phyloP scores from a whole-genome alignment of 257 asterid species.

The Nemophila menziesii region DNA sequence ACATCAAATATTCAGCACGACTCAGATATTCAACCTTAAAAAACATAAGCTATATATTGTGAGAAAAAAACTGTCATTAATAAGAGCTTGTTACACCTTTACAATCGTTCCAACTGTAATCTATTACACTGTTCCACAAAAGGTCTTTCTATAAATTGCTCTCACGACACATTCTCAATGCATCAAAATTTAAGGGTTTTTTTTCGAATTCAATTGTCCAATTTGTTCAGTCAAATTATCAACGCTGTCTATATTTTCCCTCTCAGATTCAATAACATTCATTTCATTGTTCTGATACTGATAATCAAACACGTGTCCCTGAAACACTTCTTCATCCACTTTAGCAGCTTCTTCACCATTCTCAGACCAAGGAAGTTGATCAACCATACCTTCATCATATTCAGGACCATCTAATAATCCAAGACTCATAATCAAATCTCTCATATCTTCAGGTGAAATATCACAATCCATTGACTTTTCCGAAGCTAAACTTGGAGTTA shows the following conservation, averaged over 20 bases:
- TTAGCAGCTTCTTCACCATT: constrained; percentile 14
- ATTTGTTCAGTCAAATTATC: constrained; percentile 32
- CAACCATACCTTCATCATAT: constrained; percentile 45
- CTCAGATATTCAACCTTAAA: too few species aligned
- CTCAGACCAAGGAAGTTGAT: constrained; percentile 46
- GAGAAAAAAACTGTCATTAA: too few species aligned
- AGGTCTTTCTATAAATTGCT: too few species aligned
- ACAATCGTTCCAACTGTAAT: too few species aligned
- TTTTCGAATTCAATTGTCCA: constrained; percentile 20
- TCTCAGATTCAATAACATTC: neutral
- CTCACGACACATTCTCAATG: neutral
- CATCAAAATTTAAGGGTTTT: constrained; percentile 2
- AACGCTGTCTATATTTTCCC: constrained; percentile 19
- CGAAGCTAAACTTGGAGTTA: constrained; percentile 16
- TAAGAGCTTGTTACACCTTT: too few species aligned
- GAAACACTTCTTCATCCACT: constrained; percentile 12
- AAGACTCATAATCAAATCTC: constrained; percentile 46
- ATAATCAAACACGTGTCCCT: constrained; percentile 10
- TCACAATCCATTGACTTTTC: constrained; percentile 53
- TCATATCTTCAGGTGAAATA: constrained; percentile 54
- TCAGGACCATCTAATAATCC: constrained; percentile 38
- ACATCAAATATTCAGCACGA: too few species aligned
- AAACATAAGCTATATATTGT: too few species aligned
- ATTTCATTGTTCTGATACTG: constrained; percentile 13
- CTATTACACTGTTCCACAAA: too few species aligned